A percentile compares a stretch with the other conserved stretches of the same genome.
These are phyloP conservation scores for Cyclotella kingstonii DNA, from an alignment of 108 stramenopile species.

Conservation along the genomic window DNA sequence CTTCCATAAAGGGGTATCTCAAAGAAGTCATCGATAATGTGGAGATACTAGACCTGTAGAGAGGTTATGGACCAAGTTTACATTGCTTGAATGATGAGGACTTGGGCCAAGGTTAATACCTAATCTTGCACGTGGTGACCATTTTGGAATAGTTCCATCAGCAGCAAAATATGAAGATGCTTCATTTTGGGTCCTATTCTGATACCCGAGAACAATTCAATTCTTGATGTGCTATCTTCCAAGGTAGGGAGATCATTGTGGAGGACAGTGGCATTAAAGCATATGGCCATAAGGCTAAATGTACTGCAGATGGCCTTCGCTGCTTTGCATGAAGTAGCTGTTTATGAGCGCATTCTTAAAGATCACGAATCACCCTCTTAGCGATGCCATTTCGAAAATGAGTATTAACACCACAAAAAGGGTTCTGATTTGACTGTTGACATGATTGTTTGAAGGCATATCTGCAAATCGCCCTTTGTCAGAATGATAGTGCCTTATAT, in stretches of 20 bases:
- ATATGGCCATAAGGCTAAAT: too few relatives aligned
- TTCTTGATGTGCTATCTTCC: constrained; percentile 5
- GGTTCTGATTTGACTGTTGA: neutral
- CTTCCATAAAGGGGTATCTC: too few relatives aligned
- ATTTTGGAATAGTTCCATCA: too few relatives aligned
- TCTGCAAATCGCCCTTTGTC: constrained; percentile 39
- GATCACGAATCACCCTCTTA: too few relatives aligned
- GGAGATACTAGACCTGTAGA: constrained; percentile 37
- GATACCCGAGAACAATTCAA: too few relatives aligned
- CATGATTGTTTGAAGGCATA: constrained; percentile 4
- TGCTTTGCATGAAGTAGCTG: too few relatives aligned
- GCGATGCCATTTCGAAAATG: constrained; percentile 41
- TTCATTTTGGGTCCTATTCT: too few relatives aligned
- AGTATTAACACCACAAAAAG: constrained; percentile 4
- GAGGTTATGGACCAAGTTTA: constrained; percentile 16
- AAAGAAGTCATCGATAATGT: constrained; percentile 30
- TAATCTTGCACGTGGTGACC: too few relatives aligned
- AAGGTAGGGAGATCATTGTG: too few relatives aligned
- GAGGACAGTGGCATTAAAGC: constrained; percentile 4
- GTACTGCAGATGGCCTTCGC: too few relatives aligned
- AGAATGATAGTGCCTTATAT: constrained; percentile 20
- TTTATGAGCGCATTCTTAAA: too few relatives aligned
- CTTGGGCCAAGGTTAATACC: constrained; percentile 11
- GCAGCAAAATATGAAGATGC: too few relatives aligned
- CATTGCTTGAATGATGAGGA: constrained; percentile 7